These are phyloP conservation scores for Plectranthus barbatus DNA, from an alignment of 257 asterid genomes.

Conservation along the genomic window DNA sequence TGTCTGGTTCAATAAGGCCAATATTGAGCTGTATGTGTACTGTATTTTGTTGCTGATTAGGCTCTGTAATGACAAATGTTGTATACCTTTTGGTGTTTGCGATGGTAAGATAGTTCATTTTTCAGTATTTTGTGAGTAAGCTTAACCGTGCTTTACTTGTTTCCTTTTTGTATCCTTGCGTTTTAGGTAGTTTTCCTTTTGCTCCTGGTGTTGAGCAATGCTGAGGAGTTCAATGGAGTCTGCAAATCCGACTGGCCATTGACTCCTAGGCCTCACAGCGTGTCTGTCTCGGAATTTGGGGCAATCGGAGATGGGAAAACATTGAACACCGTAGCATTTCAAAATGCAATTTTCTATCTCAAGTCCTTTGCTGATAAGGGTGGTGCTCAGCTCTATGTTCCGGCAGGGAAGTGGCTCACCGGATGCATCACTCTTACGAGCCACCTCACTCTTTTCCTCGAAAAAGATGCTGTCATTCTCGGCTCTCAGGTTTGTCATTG, in stretches of 20 bases:
- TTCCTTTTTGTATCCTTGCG: not conserved
- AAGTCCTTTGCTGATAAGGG: slow-evolving; percentile 95
- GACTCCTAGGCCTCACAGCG: slow-evolving; percentile 97
- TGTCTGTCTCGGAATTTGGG: slow-evolving; percentile 83
- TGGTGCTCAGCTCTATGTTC: slow-evolving; percentile 96
- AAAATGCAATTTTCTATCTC: slow-evolving; percentile 93
- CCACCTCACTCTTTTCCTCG: slow-evolving; percentile 90
- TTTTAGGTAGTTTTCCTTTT: slow-evolving; percentile 62
- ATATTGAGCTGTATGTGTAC: slow-evolving; percentile 32
- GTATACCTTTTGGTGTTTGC: not conserved
- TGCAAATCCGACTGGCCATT: slow-evolving; percentile 63
- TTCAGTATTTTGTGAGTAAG: not conserved
- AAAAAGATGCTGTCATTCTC: slow-evolving; percentile 77
- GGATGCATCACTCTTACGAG: slow-evolving; percentile 91
- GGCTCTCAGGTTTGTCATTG: slow-evolving; percentile 63
- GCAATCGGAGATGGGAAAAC: slow-evolving; percentile 96
- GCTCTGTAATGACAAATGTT: not conserved
- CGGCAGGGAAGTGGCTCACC: slow-evolving; percentile 84
- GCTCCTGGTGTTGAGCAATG: slow-evolving; percentile 40
- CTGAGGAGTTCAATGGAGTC: slow-evolving; percentile 43
- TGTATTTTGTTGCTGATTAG: not conserved
- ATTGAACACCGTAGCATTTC: slow-evolving; percentile 77
- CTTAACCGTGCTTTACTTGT: not conserved
- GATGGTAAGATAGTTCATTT: not conserved
- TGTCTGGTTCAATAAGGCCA: slow-evolving; percentile 7